A percentile compares a stretch with the other conserved stretches of the same genome.
Evolutionary conservation across 176 grass and related monocot genomes (phyloP).

Genomic region (Oryza glaberrima): DNA sequence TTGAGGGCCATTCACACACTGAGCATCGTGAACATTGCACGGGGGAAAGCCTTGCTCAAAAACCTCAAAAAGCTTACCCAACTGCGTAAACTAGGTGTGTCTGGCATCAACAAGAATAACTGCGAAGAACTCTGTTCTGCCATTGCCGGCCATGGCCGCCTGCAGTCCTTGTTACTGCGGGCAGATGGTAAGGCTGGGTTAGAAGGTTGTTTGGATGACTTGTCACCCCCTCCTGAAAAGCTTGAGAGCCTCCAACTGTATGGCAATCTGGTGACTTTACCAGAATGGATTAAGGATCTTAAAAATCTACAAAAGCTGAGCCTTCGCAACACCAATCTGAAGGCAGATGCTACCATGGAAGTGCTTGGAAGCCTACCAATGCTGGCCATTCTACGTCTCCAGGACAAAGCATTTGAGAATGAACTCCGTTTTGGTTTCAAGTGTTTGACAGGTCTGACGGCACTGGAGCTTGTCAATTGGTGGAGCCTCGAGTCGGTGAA

Average conservation of each 20-base stretch:
- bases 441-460: neutral
- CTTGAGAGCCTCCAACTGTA: neutral
- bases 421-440: too few relatives aligned
- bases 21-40: neutral
- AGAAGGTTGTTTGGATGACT: neutral
- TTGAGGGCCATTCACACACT: neutral
- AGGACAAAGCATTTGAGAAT: neutral
- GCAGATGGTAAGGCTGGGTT: neutral
- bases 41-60: neutral
- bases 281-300: neutral
- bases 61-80: neutral
- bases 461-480: neutral
- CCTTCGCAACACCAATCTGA: neutral
- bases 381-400: neutral
- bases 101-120: conserved; percentile 8
- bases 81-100: neutral
- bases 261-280: neutral
- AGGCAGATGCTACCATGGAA: rapidly evolving
- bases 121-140: neutral
- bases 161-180: neutral
- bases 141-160: neutral
- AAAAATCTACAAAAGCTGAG: neutral
- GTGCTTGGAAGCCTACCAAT: neutral
- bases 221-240: neutral
- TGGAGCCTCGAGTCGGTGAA: rapidly evolving